Evolutionary conservation across 1,284 basidiomycete genomes (phyloP), one percentile per base, ranked within the genome.

Genomic region (Irpex sp.): DNA sequence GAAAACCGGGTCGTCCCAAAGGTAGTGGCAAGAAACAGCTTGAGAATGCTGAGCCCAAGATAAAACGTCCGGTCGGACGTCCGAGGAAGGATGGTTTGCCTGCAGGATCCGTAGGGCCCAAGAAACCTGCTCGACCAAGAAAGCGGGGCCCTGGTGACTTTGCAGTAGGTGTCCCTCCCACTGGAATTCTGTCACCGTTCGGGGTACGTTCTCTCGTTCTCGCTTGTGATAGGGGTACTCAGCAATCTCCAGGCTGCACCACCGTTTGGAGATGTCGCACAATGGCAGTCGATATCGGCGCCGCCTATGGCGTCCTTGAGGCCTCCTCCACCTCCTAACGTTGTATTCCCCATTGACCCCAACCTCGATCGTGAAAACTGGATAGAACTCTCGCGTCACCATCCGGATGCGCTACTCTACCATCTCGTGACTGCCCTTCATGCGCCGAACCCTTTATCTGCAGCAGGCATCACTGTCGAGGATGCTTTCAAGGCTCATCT

Each of bases 401-500:
- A 85, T 53, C 81, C 84, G 1, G 81, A 83, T 63, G 72, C 71
- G 0, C 86, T 90, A 71, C 74, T 90, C 33, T 77, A 79, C 15
- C 73, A 78, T 1, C 79, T 91, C 4, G 77, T 90, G 11, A 69
- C 78, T 4, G 75, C 86, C 1, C 75, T 90, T 11, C 77, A 82
- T 6, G 78, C 83, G 0, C 86, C 86, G 0, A 85, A 87, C 65
- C 83, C 85, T 1, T 73, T 82, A 5, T 81, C 87, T 0, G 78
- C 77, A 49, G 79, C 79, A 0, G 86, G 86, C 1, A 82, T 83
- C 1, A 83, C 77, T 15, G 82, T 88, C 15, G 87, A 90, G 71
- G 88, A 90, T 49, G 87, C 88, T 0, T 91, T 90, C 78, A 86
- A 84, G 70, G 84, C 84, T 1, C 89, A 90, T 66, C 80, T 91